Conservation (phyloP, 2,329 filamentous ascomycete species). For the Apiospora marii region DNA sequence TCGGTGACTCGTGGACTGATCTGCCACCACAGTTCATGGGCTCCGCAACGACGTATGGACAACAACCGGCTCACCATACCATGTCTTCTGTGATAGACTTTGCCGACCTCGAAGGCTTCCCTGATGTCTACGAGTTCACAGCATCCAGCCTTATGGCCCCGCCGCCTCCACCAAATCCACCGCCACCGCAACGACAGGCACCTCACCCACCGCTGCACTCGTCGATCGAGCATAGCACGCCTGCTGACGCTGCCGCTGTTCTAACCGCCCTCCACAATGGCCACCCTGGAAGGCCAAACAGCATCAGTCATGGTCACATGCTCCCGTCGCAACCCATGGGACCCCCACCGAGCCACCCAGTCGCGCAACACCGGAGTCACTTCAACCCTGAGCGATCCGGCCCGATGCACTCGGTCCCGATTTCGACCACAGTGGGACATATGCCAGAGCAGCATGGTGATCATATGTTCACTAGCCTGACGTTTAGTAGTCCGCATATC, state of each 20-base stretch:
- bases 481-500: slow-evolving; percentile 43
- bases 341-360: slow-evolving; percentile 32
- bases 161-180: slow-evolving; percentile 47
- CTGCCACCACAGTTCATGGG: slow-evolving; percentile 72
- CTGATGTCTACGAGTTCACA: slow-evolving; percentile 39
- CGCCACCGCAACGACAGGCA: slow-evolving; percentile 31
- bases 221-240: slow-evolving; percentile 36
- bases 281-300: slow-evolving; percentile 32
- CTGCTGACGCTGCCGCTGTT: slow-evolving; percentile 40
- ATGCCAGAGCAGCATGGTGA: slow-evolving; percentile 39
- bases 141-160: slow-evolving; percentile 35
- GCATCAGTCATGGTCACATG: slow-evolving; percentile 30
- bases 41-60: slow-evolving; percentile 68
- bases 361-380: slow-evolving; percentile 31
- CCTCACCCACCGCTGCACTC: slow-evolving; percentile 31
- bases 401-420: slow-evolving; percentile 35
- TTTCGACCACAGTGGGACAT: slow-evolving; percentile 3
- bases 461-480: slow-evolving; percentile 51
- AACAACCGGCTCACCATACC: slow-evolving; percentile 50
- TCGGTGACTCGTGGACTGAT: slow-evolving; percentile 62
- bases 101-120: slow-evolving; percentile 35
- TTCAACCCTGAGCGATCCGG: slow-evolving; percentile 31
- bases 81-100: slow-evolving; percentile 39
- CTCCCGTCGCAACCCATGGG: slow-evolving; percentile 32
- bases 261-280: slow-evolving; percentile 40